Evolutionary conservation across 768 basidiomycete genomes (phyloP).

Genomic region (Melanogaster broomeanus): DNA sequence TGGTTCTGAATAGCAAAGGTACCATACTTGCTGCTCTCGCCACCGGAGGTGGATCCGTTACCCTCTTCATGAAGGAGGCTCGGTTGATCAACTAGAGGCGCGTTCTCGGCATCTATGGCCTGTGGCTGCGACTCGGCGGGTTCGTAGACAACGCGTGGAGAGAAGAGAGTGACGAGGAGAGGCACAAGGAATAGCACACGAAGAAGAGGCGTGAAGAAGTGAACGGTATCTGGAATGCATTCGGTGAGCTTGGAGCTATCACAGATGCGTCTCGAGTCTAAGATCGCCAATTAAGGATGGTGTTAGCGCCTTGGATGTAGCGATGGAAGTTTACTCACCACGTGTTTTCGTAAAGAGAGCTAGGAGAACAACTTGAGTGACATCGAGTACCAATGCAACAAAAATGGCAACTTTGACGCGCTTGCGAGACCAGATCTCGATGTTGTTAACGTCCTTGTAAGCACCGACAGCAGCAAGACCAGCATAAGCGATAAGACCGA

Average conservation of each 20-base stretch:
- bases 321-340: slow-evolving; percentile 28
- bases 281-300: neutral
- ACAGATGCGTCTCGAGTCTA: slow-evolving; percentile 22
- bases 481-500: slow-evolving; percentile 69
- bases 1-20: slow-evolving; percentile 52
- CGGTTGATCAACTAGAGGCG: slow-evolving; percentile 37
- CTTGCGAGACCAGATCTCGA: slow-evolving; percentile 64
- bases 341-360: slow-evolving; percentile 40
- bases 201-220: slow-evolving; percentile 59
- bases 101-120: slow-evolving; percentile 18
- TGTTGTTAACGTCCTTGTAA: slow-evolving; percentile 76
- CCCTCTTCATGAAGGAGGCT: slow-evolving; percentile 55
- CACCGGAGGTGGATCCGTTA: slow-evolving; percentile 32
- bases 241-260: slow-evolving; percentile 21
- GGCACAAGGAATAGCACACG: slow-evolving; percentile 64
- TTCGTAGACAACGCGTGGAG: slow-evolving; percentile 67
- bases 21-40: slow-evolving; percentile 65
- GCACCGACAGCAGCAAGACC: slow-evolving; percentile 75
- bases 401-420: slow-evolving; percentile 58
- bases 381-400: slow-evolving; percentile 57
- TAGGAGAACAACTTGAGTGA: slow-evolving; percentile 57
- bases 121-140: slow-evolving; percentile 20
- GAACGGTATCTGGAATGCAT: slow-evolving; percentile 42
- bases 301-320: neutral
- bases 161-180: slow-evolving; percentile 59